phyloP scores from a whole-genome alignment of 2,329 filamentous ascomycete genomes.

The Westerdykella ornata region DNA sequence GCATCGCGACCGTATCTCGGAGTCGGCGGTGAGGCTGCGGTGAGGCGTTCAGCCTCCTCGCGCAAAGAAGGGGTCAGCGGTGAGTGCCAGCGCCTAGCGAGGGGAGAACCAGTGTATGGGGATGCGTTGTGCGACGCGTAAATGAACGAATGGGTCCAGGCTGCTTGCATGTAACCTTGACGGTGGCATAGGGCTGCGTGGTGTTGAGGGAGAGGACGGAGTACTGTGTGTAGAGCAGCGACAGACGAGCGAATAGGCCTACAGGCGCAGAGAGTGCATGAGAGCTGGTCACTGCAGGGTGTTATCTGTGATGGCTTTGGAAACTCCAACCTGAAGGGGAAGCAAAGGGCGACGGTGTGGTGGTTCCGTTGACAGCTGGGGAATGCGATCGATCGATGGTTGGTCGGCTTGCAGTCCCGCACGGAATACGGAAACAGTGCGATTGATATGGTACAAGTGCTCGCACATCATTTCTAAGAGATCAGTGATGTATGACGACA shows the following conservation, averaged over 20 bases:
- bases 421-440: background rate
- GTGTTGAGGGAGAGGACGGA: conserved; percentile 2
- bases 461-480: too few species aligned
- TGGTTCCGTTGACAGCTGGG: too few species aligned
- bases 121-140: too few species aligned
- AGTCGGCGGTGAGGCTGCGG: background rate
- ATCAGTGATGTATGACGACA: too few species aligned
- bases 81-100: too few species aligned
- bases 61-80: too few species aligned
- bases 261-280: conserved; percentile 2
- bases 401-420: background rate
- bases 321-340: conserved; percentile 12
- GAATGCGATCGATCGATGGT: background rate
- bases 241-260: conserved; percentile 6
- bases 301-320: conserved; percentile 7
- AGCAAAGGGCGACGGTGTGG: too few species aligned
- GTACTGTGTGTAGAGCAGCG: conserved; percentile 5
- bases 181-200: conserved; percentile 19
- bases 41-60: too few species aligned
- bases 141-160: too few species aligned
- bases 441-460: too few species aligned
- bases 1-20: too few species aligned
- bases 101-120: too few species aligned
- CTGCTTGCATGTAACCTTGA: background rate
- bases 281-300: conserved; percentile 12